Evolutionary conservation across 805 yeast species (phyloP).

Genomic region (Suhomyces prunicola): DNA sequence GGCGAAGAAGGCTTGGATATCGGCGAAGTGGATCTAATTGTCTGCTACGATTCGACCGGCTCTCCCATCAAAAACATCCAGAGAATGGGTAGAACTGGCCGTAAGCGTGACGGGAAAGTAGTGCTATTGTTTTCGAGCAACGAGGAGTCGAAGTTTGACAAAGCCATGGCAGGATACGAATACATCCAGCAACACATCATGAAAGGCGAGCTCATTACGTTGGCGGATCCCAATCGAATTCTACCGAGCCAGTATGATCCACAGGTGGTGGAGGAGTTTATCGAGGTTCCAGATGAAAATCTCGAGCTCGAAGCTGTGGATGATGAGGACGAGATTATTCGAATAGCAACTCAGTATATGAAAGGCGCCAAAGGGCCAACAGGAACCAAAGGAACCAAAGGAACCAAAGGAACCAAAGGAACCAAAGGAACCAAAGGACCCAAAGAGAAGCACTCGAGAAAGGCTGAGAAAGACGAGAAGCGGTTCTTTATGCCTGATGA

Average conservation of each 20-base stretch:
- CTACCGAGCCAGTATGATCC: slow-evolving; percentile 61
- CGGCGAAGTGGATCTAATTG: slow-evolving; percentile 93
- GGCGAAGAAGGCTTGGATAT: slow-evolving; percentile 99
- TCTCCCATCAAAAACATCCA: slow-evolving; percentile 93
- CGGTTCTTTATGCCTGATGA: slow-evolving; percentile 72
- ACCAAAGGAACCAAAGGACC: slow-evolving; percentile 27
- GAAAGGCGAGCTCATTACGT: slow-evolving; percentile 41
- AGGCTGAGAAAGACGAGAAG: slow-evolving; percentile 28
- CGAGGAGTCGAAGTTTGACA: slow-evolving; percentile 76
- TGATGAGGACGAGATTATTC: slow-evolving; percentile 62
- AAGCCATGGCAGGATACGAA: slow-evolving; percentile 81
- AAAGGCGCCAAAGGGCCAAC: slow-evolving; percentile 33
- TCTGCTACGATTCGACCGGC: slow-evolving; percentile 89
- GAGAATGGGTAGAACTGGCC: slow-evolving; percentile 97
- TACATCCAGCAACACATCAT: slow-evolving; percentile 70
- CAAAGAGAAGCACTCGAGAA: slow-evolving; percentile 8
- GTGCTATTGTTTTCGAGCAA: slow-evolving; percentile 69
- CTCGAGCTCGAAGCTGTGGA: slow-evolving; percentile 52
- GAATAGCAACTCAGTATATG: slow-evolving; percentile 65
- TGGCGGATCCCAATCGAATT: slow-evolving; percentile 58
- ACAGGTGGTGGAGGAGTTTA: slow-evolving; percentile 48
- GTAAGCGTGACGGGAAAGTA: slow-evolving; percentile 86
- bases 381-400: slow-evolving; percentile 28
- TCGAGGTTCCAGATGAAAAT: slow-evolving; percentile 73
- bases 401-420: slow-evolving; percentile 31